Evolutionary conservation across 768 basidiomycete species (phyloP), one percentile per base, ranked within the genome.

Genomic region (Nidula microcarpa): DNA sequence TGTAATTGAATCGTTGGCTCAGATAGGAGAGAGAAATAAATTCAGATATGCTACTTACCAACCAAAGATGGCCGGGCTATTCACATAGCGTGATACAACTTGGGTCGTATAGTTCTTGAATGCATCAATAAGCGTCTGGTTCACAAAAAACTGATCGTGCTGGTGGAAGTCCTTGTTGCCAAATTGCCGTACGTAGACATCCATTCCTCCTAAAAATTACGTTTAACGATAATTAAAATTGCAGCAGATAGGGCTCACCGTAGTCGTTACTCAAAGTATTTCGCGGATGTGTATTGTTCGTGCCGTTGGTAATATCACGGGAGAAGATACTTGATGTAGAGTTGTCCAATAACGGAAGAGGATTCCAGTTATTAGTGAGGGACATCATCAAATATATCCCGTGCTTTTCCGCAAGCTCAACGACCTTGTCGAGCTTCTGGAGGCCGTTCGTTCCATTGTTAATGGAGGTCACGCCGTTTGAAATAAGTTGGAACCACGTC

Each of bases 321-420:
- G 55, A 52, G 7, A 58, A 54, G n/a, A 60, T 50, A 33, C 54
- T 16, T 4, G 33, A n/a, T 41, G 50, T 13, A 30, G 14, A 16
- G 17, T 32, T 55, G 43, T 41, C 39, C 39, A 16, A 41, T 59
- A 57, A 17, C 55, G 51, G 17, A 60, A 48, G 23, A 0, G 80
- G 82, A 58, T 77, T 78, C 81, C 78, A 84, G 59, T 79, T 84
- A 62, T 86, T 86, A 43, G 85, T 86, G 43, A 86, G 74, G 41
- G 82, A 74, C 32, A 84, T 62, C 10, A 81, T 64, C 33, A 86
- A 44, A 52, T 79, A 78, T 23, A 88, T 62, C 11, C 76, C 77
- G 34, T 78, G 76, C 55, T 81, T 68, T 56, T 81, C 69, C 1
- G 85, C 86, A 50, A 80, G 67, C 48, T 74, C 61, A 33, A 85